phyloP scores from a whole-genome alignment of 2,329 filamentous ascomycete genomes.

The Phoma herbarum region DNA sequence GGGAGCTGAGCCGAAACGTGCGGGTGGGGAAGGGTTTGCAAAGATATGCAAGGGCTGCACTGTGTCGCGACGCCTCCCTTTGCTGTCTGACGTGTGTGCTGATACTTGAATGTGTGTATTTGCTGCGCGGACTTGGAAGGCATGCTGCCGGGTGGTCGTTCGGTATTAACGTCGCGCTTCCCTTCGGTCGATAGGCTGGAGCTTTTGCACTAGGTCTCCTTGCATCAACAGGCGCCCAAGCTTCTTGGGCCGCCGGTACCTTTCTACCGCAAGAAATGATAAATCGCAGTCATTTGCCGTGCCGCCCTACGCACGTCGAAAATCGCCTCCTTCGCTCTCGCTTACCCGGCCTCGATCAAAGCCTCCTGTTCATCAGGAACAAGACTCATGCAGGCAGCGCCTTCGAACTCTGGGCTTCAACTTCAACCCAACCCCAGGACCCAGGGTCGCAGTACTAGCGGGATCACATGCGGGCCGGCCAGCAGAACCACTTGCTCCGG shows the following conservation, averaged over 20 bases:
- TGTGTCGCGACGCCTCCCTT: constrained; percentile 14
- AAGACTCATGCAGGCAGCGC: background rate
- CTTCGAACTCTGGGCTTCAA: background rate
- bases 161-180: constrained; percentile 23
- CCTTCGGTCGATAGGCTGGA: constrained; percentile 23
- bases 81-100: constrained; percentile 11
- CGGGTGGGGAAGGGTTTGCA: constrained; percentile 8
- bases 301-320: constrained; percentile 21
- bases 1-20: constrained; percentile 19
- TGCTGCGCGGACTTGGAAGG: constrained; percentile 12
- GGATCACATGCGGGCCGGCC: constrained; percentile 20
- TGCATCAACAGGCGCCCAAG: constrained; percentile 20
- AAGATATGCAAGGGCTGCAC: constrained; percentile 14
- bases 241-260: constrained; percentile 22
- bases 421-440: constrained; percentile 7
- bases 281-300: constrained; percentile 21
- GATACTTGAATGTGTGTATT: constrained; percentile 15
- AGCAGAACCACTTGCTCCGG: constrained; percentile 17
- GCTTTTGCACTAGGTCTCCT: constrained; percentile 22
- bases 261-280: constrained; percentile 20
- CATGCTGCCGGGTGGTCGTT: constrained; percentile 19
- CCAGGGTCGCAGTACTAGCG: constrained; percentile 12
- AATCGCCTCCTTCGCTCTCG: constrained; percentile 12
- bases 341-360: constrained; percentile 5
- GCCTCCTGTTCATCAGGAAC: constrained; percentile 1